Percentiles rank a stretch among this genome's conserved stretches.
phyloP scores from a whole-genome alignment of 305 asterid genomes.

The Fraxinus sp. region DNA sequence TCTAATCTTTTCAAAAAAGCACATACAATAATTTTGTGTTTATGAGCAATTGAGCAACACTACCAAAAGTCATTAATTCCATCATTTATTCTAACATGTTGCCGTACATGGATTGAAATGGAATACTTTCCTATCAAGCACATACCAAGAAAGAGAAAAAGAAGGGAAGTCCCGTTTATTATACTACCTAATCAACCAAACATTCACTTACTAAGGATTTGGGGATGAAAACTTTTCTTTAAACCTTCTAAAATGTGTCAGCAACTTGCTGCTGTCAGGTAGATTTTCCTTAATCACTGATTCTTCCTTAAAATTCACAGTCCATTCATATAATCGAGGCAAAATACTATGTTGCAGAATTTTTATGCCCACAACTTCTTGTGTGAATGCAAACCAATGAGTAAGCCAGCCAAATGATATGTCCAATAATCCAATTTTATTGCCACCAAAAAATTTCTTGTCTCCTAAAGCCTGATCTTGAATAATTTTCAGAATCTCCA shows the following conservation, averaged over 20 bases:
- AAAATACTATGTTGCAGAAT: conserved; percentile 27
- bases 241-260: conserved; percentile 17
- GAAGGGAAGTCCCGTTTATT: background rate
- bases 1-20: background rate
- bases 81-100: background rate
- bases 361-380: conserved; percentile 32
- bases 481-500: background rate
- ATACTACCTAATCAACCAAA: background rate
- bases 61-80: background rate
- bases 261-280: conserved; percentile 23
- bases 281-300: conserved; percentile 32
- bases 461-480: conserved; percentile 46
- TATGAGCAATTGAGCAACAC: background rate
- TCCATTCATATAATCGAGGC: conserved; percentile 41
- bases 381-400: conserved; percentile 24
- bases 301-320: conserved; percentile 34
- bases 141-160: background rate
- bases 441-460: conserved; percentile 46
- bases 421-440: conserved; percentile 45
- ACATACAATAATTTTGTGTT: background rate
- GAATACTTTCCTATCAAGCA: background rate
- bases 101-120: background rate
- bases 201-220: background rate
- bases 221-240: conserved; percentile 17
- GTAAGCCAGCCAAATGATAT: conserved; percentile 39